Percentiles rank a stretch among this genome's conserved stretches.
Evolutionary conservation across 2,329 filamentous ascomycete genomes (phyloP).

Genomic region (Penicillium capsulatum): DNA sequence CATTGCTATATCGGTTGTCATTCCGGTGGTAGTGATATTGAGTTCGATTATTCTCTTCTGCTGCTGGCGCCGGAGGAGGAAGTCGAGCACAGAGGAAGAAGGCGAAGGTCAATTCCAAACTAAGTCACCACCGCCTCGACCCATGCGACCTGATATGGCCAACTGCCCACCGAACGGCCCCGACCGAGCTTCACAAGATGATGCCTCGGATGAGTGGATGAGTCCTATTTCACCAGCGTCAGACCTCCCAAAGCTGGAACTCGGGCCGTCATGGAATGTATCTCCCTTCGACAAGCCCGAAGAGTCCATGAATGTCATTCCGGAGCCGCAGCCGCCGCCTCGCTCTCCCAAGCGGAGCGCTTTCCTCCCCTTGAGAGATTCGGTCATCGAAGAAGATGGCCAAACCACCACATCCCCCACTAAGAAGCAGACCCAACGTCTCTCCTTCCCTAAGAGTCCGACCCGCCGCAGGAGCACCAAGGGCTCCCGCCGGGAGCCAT

Average conservation of each 20-base stretch:
- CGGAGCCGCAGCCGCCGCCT: conserved; percentile 25
- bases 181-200: conserved; percentile 20
- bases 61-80: conserved; percentile 33
- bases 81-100: conserved; percentile 20
- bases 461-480: conserved; percentile 28
- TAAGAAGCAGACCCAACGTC: conserved; percentile 26
- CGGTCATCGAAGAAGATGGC: conserved; percentile 21
- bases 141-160: conserved; percentile 20
- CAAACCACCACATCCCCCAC: conserved; percentile 16
- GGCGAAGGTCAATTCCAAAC: conserved; percentile 23
- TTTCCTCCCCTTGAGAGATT: conserved; percentile 24
- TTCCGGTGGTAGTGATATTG: conserved; percentile 31
- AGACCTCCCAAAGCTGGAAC: conserved; percentile 33
- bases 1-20: conserved; percentile 36
- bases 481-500: conserved; percentile 33
- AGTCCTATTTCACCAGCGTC: conserved; percentile 26
- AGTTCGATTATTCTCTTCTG: conserved; percentile 31
- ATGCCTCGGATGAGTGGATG: conserved; percentile 20
- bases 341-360: conserved; percentile 31
- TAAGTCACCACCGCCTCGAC: conserved; percentile 22
- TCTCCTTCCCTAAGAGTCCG: conserved; percentile 29
- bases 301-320: conserved; percentile 14
- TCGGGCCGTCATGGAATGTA: conserved; percentile 32
- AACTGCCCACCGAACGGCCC: conserved; percentile 22
- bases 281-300: conserved; percentile 24